Evolutionary conservation across 1,139 yeast genomes (phyloP).

Genomic region (Geotrichum restrictum): DNA sequence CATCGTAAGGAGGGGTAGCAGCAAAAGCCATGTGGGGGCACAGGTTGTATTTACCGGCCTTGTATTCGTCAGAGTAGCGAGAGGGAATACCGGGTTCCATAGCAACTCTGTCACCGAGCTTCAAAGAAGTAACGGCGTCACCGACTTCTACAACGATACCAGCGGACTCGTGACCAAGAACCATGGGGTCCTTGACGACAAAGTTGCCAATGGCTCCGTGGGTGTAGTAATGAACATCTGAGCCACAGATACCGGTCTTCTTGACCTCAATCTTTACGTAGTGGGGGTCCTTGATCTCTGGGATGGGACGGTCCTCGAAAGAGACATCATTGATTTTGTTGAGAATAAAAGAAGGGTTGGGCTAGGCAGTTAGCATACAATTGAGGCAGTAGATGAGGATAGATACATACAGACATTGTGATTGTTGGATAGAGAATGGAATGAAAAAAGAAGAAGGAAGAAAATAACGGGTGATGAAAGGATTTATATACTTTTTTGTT

Average conservation of each 20-base stretch:
- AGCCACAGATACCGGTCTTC: slow-evolving; percentile 83
- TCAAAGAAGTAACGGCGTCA: slow-evolving; percentile 47
- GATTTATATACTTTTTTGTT: slow-evolving; percentile 8
- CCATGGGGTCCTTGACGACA: slow-evolving; percentile 38
- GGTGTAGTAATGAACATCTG: slow-evolving; percentile 78
- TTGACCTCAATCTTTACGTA: slow-evolving; percentile 73
- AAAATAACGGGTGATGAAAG: neutral
- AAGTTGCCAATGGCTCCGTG: slow-evolving; percentile 70
- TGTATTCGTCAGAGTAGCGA: slow-evolving; percentile 67
- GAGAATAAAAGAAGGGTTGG: slow-evolving; percentile 67
- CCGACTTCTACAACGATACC: slow-evolving; percentile 71
- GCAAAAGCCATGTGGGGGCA: slow-evolving; percentile 85
- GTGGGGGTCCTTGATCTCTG: slow-evolving; percentile 56
- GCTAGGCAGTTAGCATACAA: neutral
- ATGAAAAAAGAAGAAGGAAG: neutral
- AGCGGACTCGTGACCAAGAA: slow-evolving; percentile 69
- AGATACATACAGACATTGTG: slow-evolving; percentile 7
- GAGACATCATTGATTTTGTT: slow-evolving; percentile 60
- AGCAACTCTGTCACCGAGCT: slow-evolving; percentile 48
- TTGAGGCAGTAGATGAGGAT: neutral
- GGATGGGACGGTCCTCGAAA: slow-evolving; percentile 63
- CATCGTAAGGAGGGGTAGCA: slow-evolving; percentile 75
- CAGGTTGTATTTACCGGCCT: slow-evolving; percentile 70
- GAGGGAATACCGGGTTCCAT: slow-evolving; percentile 83
- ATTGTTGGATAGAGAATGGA: neutral